Evolutionary conservation across 2,329 filamentous ascomycete genomes (phyloP).

Genomic region (Ophiostoma pallidulum): DNA sequence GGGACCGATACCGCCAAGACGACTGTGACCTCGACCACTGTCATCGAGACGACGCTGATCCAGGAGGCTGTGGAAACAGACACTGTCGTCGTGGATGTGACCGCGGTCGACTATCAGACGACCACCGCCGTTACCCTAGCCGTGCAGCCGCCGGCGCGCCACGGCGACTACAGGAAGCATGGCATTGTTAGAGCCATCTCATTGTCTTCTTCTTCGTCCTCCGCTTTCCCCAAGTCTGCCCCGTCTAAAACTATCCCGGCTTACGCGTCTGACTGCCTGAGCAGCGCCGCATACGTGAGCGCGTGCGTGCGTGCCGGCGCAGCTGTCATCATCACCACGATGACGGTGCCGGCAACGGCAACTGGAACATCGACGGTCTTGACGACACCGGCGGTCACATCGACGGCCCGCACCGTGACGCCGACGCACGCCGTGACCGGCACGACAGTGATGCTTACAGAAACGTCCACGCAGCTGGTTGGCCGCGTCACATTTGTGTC

Average conservation of each 20-base stretch:
- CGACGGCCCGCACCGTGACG: not conserved
- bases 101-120: not conserved
- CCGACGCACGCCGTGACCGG: not conserved
- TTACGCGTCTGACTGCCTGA: slow-evolving; percentile 3
- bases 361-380: not conserved
- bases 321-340: not conserved
- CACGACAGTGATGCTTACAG: not conserved
- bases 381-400: not conserved
- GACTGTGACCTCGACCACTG: slow-evolving; percentile 1
- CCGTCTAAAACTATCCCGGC: not conserved
- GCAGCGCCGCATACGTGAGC: not conserved
- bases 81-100: not conserved
- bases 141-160: not conserved
- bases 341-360: not conserved
- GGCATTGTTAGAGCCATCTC: no score
- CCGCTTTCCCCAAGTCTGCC: not conserved
- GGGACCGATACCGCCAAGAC: not conserved
- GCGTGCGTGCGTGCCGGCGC: slow-evolving; percentile 6
- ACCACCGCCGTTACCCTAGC: slow-evolving; percentile 2
- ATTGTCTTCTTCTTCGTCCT: no score
- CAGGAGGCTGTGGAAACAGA: not conserved
- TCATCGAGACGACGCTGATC: slow-evolving; percentile 6
- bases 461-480: not conserved
- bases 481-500: slow-evolving; percentile 4
- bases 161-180: not conserved